Evolutionary conservation across 2,329 filamentous ascomycete species (phyloP).

Genomic region (Xylaria sp.): DNA sequence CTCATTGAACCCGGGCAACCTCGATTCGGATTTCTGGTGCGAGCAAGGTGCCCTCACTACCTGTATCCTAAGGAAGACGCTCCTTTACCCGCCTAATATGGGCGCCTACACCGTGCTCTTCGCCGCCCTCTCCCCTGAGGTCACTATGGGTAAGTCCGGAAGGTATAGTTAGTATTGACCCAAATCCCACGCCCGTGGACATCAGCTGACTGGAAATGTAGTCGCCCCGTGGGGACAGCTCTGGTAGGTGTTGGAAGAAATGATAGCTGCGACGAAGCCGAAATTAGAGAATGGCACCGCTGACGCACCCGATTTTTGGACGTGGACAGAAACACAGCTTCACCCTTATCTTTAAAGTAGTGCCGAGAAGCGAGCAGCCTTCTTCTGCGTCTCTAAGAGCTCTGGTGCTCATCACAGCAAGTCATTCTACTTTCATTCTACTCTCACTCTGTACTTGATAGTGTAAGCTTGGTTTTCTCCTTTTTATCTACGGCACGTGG

Average conservation of each 20-base stretch:
- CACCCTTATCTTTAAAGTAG: background rate
- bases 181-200: background rate
- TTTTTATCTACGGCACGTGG: too few species aligned
- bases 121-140: conserved; percentile 45
- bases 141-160: conserved; percentile 42
- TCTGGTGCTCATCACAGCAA: too few species aligned
- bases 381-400: background rate
- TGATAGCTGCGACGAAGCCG: background rate
- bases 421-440: too few species aligned
- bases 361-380: background rate
- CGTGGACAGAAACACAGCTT: background rate
- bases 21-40: conserved; percentile 32
- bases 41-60: conserved; percentile 5
- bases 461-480: background rate
- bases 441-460: too few species aligned
- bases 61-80: conserved; percentile 14
- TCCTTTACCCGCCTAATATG: conserved; percentile 25
- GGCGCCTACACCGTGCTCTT: conserved; percentile 48
- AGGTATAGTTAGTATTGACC: conserved; percentile 32
- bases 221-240: conserved; percentile 4
- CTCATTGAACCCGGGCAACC: conserved; percentile 21
- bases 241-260: background rate
- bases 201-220: background rate
- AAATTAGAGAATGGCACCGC: background rate
- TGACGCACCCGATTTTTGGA: background rate